These are phyloP conservation scores for Aspergillus sergii DNA, from an alignment of 2,329 filamentous ascomycete genomes.

Conservation along the genomic window DNA sequence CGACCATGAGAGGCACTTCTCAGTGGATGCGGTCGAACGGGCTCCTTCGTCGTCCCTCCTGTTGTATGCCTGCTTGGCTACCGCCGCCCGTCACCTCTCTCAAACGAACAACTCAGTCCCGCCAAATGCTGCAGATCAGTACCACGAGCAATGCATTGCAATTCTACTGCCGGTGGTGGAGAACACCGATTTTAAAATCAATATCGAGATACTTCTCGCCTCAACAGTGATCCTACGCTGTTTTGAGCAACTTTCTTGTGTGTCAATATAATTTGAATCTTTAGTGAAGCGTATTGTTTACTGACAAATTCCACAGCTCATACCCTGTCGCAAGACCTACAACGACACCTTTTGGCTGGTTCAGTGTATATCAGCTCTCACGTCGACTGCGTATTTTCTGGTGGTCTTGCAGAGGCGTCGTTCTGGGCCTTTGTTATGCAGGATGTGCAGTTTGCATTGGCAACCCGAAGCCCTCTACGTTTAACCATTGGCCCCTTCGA, in stretches of 20 bases:
- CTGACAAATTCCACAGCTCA: conserved; percentile 26
- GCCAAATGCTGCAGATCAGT: conserved; percentile 32
- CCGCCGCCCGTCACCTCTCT: conserved; percentile 37
- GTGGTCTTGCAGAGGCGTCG: conserved; percentile 36
- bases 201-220: conserved; percentile 37
- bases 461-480: conserved; percentile 35
- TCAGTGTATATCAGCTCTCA: conserved; percentile 40
- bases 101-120: conserved; percentile 33
- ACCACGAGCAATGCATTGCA: conserved; percentile 39
- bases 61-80: conserved; percentile 37
- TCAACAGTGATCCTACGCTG: conserved; percentile 40
- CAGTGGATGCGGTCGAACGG: conserved; percentile 33
- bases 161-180: conserved; percentile 38
- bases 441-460: conserved; percentile 38
- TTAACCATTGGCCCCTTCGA: conserved; percentile 35
- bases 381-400: conserved; percentile 35
- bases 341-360: conserved; percentile 38
- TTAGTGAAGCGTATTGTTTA: conserved; percentile 4
- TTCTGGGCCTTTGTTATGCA: conserved; percentile 42
- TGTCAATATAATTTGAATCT: conserved; percentile 8
- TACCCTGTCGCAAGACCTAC: conserved; percentile 35
- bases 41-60: conserved; percentile 34
- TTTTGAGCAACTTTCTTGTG: conserved; percentile 40
- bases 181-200: conserved; percentile 32
- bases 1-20: conserved; percentile 35